These are phyloP conservation scores for Agastache rugosa DNA, from an alignment of 257 asterid species.

Conservation along the genomic window DNA sequence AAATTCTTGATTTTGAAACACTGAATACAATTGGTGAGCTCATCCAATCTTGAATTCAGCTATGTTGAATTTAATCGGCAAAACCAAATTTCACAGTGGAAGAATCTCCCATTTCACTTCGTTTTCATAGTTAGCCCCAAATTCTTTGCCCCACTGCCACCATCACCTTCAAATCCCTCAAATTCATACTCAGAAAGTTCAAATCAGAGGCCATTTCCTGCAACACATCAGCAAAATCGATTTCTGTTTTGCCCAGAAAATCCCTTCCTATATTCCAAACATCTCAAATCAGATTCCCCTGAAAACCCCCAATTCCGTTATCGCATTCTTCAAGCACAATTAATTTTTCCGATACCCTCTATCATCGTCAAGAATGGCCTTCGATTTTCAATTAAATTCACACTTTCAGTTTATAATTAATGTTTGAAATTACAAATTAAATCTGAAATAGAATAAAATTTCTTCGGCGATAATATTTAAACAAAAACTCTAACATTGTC, in stretches of 20 bases:
- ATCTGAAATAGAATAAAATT: too few relatives aligned
- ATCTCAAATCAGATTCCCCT: neutral
- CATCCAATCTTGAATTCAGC: neutral
- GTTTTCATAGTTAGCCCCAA: neutral
- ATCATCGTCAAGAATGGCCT: conserved; percentile 20
- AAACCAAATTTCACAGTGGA: neutral
- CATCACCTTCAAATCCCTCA: neutral
- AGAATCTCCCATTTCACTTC: neutral
- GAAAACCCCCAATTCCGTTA: conserved; percentile 35
- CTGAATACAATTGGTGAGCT: neutral
- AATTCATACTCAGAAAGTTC: neutral
- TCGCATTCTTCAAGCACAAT: conserved; percentile 35
- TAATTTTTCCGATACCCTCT: conserved; percentile 35
- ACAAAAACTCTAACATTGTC: too few relatives aligned
- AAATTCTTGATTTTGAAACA: neutral
- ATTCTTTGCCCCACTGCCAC: neutral
- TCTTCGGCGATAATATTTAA: too few relatives aligned
- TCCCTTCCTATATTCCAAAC: neutral
- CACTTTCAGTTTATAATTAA: conserved; percentile 21
- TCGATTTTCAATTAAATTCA: neutral
- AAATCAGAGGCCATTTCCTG: conserved; percentile 24
- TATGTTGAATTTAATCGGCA: conserved; percentile 10
- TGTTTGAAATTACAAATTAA: too few relatives aligned
- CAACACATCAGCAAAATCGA: conserved; percentile 29
- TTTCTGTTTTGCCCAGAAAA: conserved; percentile 33